phyloP scores from a whole-genome alignment of 768 basidiomycete species.

The Podaxis mareebaensis region DNA sequence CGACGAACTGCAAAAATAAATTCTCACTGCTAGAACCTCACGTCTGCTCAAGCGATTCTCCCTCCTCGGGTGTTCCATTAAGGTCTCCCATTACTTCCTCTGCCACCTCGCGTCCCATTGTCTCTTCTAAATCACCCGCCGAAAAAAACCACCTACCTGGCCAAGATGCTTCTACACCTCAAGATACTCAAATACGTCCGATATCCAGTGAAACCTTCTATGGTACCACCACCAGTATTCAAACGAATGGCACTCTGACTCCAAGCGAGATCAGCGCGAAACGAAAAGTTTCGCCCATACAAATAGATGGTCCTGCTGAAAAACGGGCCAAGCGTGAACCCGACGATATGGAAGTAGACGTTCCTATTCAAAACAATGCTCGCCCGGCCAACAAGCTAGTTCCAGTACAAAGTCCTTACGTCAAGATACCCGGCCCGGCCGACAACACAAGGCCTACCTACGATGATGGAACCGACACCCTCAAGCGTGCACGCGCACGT shows the following conservation, averaged over 20 bases:
- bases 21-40: constrained; percentile 81
- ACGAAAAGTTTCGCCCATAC: constrained; percentile 54
- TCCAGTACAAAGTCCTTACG: constrained; percentile 16
- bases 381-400: constrained; percentile 8
- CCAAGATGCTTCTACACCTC: constrained; percentile 5
- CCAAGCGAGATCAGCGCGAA: constrained; percentile 33
- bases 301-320: constrained; percentile 53
- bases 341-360: constrained; percentile 50
- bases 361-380: constrained; percentile 16
- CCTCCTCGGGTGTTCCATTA: constrained; percentile 25
- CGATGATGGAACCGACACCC: constrained; percentile 9
- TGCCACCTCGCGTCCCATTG: neutral
- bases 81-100: constrained; percentile 17
- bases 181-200: neutral
- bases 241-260: constrained; percentile 16
- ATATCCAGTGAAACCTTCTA: constrained; percentile 17
- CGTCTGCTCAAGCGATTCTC: constrained; percentile 58
- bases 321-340: constrained; percentile 60
- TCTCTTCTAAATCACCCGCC: constrained; percentile 3
- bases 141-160: neutral
- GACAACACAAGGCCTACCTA: constrained; percentile 17
- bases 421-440: constrained; percentile 20
- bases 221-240: constrained; percentile 5
- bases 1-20: constrained; percentile 62
- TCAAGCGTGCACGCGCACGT: neutral